Evolutionary conservation across 202 grass and related monocot species (phyloP).

Genomic region (Zoysia matrella): DNA sequence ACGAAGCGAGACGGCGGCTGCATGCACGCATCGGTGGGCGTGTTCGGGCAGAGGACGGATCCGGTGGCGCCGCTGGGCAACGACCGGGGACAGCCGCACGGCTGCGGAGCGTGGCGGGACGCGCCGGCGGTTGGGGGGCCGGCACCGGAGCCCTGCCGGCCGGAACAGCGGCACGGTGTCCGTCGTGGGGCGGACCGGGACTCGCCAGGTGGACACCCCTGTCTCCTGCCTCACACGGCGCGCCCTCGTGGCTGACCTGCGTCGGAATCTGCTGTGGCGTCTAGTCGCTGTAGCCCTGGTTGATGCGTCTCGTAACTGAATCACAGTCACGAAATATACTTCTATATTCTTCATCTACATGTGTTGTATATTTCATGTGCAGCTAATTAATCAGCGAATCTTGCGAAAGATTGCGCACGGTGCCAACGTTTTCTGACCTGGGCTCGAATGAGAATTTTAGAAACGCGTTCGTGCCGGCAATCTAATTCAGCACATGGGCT

Average conservation of each 20-base stretch:
- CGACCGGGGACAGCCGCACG: conserved; percentile 38
- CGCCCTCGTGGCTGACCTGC: conserved; percentile 23
- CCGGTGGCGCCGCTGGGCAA: conserved; percentile 28
- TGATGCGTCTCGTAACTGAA: no score
- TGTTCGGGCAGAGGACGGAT: conserved; percentile 40
- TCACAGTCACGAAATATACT: no score
- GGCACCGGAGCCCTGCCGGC: conserved; percentile 57
- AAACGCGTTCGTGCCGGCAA: neutral
- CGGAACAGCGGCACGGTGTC: conserved; percentile 52
- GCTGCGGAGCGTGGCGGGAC: conserved; percentile 43
- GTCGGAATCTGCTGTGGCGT: conserved; percentile 21
- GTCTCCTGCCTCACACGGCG: conserved; percentile 32
- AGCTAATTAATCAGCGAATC: neutral
- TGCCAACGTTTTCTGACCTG: neutral
- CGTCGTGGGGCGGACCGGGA: conserved; percentile 41
- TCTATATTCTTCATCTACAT: no score
- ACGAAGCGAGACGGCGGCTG: conserved; percentile 20
- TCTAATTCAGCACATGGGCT: neutral
- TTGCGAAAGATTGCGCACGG: neutral
- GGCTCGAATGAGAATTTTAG: neutral
- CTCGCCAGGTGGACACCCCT: neutral
- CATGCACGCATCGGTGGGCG: neutral
- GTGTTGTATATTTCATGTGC: no score
- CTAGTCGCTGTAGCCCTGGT: neutral
- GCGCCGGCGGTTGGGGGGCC: conserved; percentile 65